phyloP scores from a whole-genome alignment of 2,329 filamentous ascomycete genomes.

The Teratosphaeria gauchensis region DNA sequence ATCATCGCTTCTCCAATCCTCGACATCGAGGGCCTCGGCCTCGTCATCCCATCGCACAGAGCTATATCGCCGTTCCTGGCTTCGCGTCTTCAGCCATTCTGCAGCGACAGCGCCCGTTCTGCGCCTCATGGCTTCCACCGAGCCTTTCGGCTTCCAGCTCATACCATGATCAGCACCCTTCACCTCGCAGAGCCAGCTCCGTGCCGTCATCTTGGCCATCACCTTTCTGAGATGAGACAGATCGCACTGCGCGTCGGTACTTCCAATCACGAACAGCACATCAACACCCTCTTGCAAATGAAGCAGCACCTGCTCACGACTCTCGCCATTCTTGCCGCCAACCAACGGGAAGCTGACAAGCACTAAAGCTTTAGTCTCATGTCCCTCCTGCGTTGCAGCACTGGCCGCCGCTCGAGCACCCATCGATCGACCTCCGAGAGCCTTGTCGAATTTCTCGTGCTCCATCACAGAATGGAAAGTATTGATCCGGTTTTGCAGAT shows the following conservation, averaged over 20 bases:
- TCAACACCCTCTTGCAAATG: slow-evolving; percentile 21
- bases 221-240: slow-evolving; percentile 21
- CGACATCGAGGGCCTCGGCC: background rate
- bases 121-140: slow-evolving; percentile 21
- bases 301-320: slow-evolving; percentile 30
- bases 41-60: background rate
- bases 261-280: slow-evolving; percentile 33
- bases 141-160: slow-evolving; percentile 29
- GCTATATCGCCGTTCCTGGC: slow-evolving; percentile 1
- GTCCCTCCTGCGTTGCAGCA: slow-evolving; percentile 21
- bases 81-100: slow-evolving; percentile 22
- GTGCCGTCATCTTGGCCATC: slow-evolving; percentile 29
- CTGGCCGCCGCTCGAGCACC: slow-evolving; percentile 34
- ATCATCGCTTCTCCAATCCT: background rate
- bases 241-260: slow-evolving; percentile 28
- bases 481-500: slow-evolving; percentile 29
- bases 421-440: slow-evolving; percentile 35
- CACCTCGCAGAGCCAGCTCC: slow-evolving; percentile 28
- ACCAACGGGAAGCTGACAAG: slow-evolving; percentile 34
- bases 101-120: slow-evolving; percentile 27
- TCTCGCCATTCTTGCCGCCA: slow-evolving; percentile 21
- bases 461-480: slow-evolving; percentile 29
- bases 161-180: slow-evolving; percentile 33
- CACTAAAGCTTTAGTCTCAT: slow-evolving; percentile 18
- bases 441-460: slow-evolving; percentile 11